Conservation (phyloP, 352 stramenopile genomes). For the Aphanomyces astaci region DNA sequence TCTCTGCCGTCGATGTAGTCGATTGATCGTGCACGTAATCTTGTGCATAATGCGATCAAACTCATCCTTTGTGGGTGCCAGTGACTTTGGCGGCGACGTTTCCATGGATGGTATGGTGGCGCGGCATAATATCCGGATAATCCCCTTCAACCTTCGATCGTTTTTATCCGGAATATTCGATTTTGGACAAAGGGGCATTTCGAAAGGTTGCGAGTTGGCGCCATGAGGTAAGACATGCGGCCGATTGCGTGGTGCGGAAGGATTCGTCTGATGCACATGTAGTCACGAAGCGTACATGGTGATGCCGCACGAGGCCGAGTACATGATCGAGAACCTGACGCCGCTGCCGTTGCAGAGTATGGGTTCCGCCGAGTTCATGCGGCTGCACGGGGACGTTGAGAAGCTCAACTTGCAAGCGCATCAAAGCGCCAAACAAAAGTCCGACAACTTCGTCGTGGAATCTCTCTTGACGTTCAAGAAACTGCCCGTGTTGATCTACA, state of each 20-base stretch:
- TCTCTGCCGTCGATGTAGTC: background rate
- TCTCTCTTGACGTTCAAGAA: constrained; percentile 88
- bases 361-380: constrained; percentile 67
- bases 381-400: constrained; percentile 82
- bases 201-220: background rate
- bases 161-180: background rate
- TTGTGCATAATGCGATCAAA: background rate
- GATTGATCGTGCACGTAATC: background rate
- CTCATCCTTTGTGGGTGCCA: no score
- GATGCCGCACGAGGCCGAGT: constrained; percentile 70
- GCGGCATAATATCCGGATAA: background rate
- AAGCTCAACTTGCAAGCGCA: constrained; percentile 92
- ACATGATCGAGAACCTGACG: constrained; percentile 64
- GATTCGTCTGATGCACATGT: no score
- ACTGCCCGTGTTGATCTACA: constrained; percentile 76
- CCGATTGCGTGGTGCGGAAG: no score
- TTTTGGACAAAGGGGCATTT: background rate
- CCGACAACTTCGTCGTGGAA: constrained; percentile 93
- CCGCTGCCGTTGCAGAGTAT: constrained; percentile 55
- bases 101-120: no score
- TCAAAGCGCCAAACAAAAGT: constrained; percentile 81
- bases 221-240: background rate
- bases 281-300: constrained; percentile 45
- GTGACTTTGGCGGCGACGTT: no score
- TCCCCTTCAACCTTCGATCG: background rate